phyloP scores from a whole-genome alignment of 495 filamentous ascomycete genomes.

The Chlorociboria aeruginascens region DNA sequence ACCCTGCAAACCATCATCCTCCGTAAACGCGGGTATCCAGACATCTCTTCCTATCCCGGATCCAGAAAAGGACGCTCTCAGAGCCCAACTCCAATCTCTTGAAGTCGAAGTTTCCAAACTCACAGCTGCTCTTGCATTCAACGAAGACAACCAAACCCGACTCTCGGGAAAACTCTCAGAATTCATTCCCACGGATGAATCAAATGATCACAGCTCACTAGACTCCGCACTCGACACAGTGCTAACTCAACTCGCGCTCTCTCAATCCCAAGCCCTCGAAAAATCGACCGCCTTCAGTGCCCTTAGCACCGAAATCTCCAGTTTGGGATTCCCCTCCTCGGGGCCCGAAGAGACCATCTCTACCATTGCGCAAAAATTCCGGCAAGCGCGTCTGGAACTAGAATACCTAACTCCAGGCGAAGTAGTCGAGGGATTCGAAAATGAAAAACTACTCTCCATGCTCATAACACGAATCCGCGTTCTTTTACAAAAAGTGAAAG shows the following conservation, averaged over 20 bases:
- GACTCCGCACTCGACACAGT: slow-evolving; percentile 25
- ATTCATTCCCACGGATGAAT: slow-evolving; percentile 11
- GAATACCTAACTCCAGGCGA: slow-evolving; percentile 59
- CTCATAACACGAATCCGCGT: slow-evolving; percentile 29
- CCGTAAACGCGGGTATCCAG: slow-evolving; percentile 24
- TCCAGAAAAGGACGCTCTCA: slow-evolving; percentile 26
- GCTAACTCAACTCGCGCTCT: slow-evolving; percentile 26
- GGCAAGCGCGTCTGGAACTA: slow-evolving; percentile 54
- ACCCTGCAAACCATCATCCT: slow-evolving; percentile 22
- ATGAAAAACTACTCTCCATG: slow-evolving; percentile 30
- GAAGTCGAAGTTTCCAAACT: slow-evolving; percentile 12
- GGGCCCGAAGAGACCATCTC: slow-evolving; percentile 36
- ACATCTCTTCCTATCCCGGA: slow-evolving; percentile 24
- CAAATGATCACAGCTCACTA: slow-evolving; percentile 16
- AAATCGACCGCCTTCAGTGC: slow-evolving; percentile 26
- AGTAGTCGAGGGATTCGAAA: slow-evolving; percentile 26
- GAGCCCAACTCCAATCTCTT: slow-evolving; percentile 10
- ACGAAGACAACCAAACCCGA: slow-evolving; percentile 13
- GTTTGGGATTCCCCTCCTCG: slow-evolving; percentile 42
- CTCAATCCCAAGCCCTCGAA: slow-evolving; percentile 24
- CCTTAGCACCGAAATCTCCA: slow-evolving; percentile 30
- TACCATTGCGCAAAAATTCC: slow-evolving; percentile 40
- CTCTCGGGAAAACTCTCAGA: slow-evolving; percentile 15
- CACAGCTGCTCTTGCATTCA: slow-evolving; percentile 8
- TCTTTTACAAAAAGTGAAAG: slow-evolving; percentile 33